Evolutionary conservation across 371 early-diverging fungal species (phyloP), one percentile per base, ranked within the genome.

Genomic region (Saksenaea oblongispora): DNA sequence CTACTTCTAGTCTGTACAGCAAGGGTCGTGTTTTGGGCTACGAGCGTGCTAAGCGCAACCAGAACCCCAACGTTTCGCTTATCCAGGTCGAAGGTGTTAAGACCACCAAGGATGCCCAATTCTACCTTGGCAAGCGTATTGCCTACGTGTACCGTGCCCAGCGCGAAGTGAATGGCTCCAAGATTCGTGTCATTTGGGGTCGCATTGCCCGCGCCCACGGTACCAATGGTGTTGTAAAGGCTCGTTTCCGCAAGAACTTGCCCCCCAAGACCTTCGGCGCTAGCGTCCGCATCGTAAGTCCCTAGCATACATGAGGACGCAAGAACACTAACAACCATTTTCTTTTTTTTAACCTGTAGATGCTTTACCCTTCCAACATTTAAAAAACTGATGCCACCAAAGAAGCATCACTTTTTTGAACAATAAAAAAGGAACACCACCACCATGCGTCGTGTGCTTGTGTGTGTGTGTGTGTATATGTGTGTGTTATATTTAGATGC

Each of bases 131-230:
- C 78, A 94, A 93, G 88, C 91, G 91, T 79, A 82, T 89, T 61
- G 89, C 89, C 56, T 90, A 86, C 47, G 87, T 91, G 78, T 95
- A 95, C 88, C 88, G 89, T 66, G 94, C 93, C 73, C 92, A 93
- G 85, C 87, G 89, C 64, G 89, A 90, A 66, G 88, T 90, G 69
- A 91, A 95, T 84, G 97, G 97, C 71, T 87, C 91, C 83, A 89
- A 92, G 83, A 84, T 95, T 85, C 91, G 98, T 76, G 93, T 91
- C 78, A 94, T 98, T 87, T 98, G 97, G 98, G 98, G 98, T 70
- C 90, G 93, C 68, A 84, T 98, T 82, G 91, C 94, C 72, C 92
- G 98, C 71, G 65, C 92, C 74, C 98, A 98, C 85, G 98, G 98
- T 70, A 96, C 90, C 83, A 89, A 89, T 67, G 98, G 98, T 72